These are phyloP conservation scores for Aspergillus bertholletiae DNA, from an alignment of 495 filamentous ascomycete genomes.

Conservation along the genomic window DNA sequence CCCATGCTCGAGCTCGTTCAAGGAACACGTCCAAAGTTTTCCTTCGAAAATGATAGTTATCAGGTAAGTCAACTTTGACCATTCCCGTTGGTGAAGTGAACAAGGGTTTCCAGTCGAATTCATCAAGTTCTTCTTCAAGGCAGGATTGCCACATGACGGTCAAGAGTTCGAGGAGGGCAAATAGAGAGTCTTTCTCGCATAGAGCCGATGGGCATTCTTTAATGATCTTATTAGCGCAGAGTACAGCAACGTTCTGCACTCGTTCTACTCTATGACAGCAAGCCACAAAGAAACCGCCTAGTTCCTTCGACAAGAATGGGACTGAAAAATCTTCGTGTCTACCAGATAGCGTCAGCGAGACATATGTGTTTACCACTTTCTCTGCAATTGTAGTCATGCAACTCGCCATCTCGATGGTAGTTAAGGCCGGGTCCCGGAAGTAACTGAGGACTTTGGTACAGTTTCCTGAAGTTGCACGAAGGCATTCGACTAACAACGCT, in stretches of 20 bases:
- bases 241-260: conserved; percentile 79
- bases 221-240: conserved; percentile 81
- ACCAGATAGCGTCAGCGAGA: conserved; percentile 68
- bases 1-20: conserved; percentile 73
- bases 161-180: conserved; percentile 85
- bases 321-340: conserved; percentile 70
- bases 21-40: conserved; percentile 76
- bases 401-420: conserved; percentile 70
- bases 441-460: conserved; percentile 85
- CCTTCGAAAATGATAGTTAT: conserved; percentile 77
- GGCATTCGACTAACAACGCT: conserved; percentile 76
- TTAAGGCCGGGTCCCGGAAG: conserved; percentile 86
- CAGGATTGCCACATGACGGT: conserved; percentile 94
- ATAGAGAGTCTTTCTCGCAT: conserved; percentile 84
- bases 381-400: conserved; percentile 84
- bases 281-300: conserved; percentile 76
- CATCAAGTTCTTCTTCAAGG: conserved; percentile 87
- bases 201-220: conserved; percentile 80
- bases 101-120: conserved; percentile 80
- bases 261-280: conserved; percentile 90
- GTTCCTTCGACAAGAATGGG: conserved; percentile 80
- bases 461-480: conserved; percentile 77
- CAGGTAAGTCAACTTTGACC: conserved; percentile 83
- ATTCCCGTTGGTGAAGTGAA: conserved; percentile 71
- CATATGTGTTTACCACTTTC: conserved; percentile 67